Percentiles rank a stretch among this genome's conserved stretches.
Conservation (phyloP, 2,329 filamentous ascomycete genomes). For the Rutstroemia sp. region DNA sequence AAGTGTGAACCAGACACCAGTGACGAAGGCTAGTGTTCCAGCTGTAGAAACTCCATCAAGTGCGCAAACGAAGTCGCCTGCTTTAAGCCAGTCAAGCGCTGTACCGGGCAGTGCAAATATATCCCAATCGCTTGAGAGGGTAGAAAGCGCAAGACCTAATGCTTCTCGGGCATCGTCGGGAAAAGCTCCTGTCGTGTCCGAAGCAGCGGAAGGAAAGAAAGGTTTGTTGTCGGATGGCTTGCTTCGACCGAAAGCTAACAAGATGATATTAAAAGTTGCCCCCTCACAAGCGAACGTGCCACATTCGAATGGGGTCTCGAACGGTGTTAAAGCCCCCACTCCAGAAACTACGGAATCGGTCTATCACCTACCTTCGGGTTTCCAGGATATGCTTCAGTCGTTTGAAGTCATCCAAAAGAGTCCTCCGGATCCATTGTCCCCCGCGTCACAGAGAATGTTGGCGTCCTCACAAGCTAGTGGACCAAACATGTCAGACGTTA, state of each 20-base stretch:
- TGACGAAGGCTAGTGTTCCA: conserved; percentile 32
- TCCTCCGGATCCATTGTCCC: conserved; percentile 37
- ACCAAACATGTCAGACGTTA: conserved; percentile 68
- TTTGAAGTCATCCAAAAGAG: conserved; percentile 64
- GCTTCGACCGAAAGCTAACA: conserved; percentile 14
- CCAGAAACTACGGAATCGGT: conserved; percentile 59
- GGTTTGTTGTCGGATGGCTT: conserved; percentile 30
- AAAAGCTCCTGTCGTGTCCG: conserved; percentile 32
- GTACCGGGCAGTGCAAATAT: conserved; percentile 34
- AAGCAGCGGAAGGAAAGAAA: conserved; percentile 38
- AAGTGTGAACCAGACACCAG: conserved; percentile 27
- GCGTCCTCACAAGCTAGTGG: conserved; percentile 64
- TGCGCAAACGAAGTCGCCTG: conserved; percentile 45
- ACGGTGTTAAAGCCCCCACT: conserved; percentile 40
- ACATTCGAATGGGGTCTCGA: conserved; percentile 45
- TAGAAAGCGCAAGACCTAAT: conserved; percentile 28
- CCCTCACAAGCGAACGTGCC: conserved; percentile 16
- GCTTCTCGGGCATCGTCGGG: conserved; percentile 20
- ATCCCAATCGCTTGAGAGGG: conserved; percentile 40
- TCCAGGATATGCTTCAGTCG: conserved; percentile 85
- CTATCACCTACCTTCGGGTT: conserved; percentile 81
- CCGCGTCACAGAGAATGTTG: conserved; percentile 66
- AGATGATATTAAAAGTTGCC: conserved; percentile 2
- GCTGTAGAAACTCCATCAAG: conserved; percentile 28
- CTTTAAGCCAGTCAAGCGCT: conserved; percentile 37